Evolutionary conservation across 2,329 filamentous ascomycete species (phyloP), one percentile per base, ranked within the genome.

Genomic region (Magnaporthiopsis incrustans): DNA sequence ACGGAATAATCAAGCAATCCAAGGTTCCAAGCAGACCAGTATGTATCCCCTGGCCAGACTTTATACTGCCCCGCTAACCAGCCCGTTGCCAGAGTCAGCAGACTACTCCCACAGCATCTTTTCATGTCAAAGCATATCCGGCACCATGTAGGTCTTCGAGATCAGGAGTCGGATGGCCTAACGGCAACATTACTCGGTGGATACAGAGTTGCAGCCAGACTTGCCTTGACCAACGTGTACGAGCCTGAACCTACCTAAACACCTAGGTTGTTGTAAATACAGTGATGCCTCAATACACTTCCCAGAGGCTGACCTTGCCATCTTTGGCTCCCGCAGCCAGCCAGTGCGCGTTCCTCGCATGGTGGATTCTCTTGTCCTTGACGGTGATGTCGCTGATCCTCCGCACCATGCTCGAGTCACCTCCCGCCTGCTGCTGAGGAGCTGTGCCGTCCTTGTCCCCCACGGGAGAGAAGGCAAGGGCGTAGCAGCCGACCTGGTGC

Each of bases 301-400:
- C 91, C 95, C 95, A 99, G 69, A 99, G 78, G 72, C 92, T 96
- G 67, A 98, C 86, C 74, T 96, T 97, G 25, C 94, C 95, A 77
- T 98, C 95, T 74, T 98, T 99, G 64, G 91, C 90, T 1, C 95
- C 95, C 1, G 87, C 91, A 25, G 89, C 95, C 62, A 98, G 75
- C 93, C 94, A 98, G 75, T 98, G 94, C 30, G 89, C 89, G 62
- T 79, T 80, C 70, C 84, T 87, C 14, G 89, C 88, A 69, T 86
- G 87, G 50, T 78, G 78, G 27, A 86, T 79, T 64, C 91, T 81
- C 67, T 85, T 83, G 50, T 87, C 83, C 65, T 85, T 89, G 61
- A 92, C 85, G 2, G 77, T 81, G 64, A 82, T 63, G 18, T 77
- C 73, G 15, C 73, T 71, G 2, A 71, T 62, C 56, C 67, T 73